phyloP scores from a whole-genome alignment of 2,329 filamentous ascomycete species.

The Bipolaris gigantea region DNA sequence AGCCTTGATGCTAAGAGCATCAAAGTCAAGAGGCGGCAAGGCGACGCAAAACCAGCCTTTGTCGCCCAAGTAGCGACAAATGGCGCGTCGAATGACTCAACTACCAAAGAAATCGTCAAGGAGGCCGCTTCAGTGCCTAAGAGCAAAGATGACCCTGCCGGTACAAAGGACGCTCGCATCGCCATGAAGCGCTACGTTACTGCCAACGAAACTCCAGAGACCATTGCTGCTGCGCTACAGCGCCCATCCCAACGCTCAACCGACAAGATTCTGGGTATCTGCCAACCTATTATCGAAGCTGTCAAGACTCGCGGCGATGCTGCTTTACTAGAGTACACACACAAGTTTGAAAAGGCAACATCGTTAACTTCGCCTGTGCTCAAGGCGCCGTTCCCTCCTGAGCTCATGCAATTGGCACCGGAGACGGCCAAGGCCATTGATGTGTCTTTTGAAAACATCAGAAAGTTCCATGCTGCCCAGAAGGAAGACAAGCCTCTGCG shows the following conservation, averaged over 20 bases:
- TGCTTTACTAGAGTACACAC: conserved; percentile 87
- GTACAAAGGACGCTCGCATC: conserved; percentile 62
- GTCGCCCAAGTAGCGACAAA: conserved; percentile 67
- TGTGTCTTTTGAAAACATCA: conserved; percentile 89
- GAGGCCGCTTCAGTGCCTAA: conserved; percentile 59
- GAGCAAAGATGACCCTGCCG: conserved; percentile 54
- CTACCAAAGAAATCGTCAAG: conserved; percentile 48
- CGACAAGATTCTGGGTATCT: conserved; percentile 90
- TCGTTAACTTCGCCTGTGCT: conserved; percentile 87
- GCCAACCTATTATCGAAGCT: conserved; percentile 87
- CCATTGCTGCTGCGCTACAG: conserved; percentile 75
- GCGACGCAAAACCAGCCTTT: conserved; percentile 93
- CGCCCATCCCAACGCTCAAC: conserved; percentile 92
- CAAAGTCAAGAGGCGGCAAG: conserved; percentile 90
- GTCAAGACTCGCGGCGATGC: conserved; percentile 83
- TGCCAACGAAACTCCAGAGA: conserved; percentile 62
- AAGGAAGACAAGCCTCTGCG: conserved; percentile 77
- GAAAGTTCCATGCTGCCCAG: conserved; percentile 90
- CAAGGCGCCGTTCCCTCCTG: conserved; percentile 81
- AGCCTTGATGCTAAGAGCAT: conserved; percentile 93
- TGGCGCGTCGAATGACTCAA: conserved; percentile 18
- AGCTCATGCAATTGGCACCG: conserved; percentile 79
- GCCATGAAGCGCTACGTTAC: conserved; percentile 80
- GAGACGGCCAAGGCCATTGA: conserved; percentile 95
- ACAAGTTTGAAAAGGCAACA: conserved; percentile 97